Conservation (phyloP, 75 land plant genomes). For the Cupressus sempervirens region DNA sequence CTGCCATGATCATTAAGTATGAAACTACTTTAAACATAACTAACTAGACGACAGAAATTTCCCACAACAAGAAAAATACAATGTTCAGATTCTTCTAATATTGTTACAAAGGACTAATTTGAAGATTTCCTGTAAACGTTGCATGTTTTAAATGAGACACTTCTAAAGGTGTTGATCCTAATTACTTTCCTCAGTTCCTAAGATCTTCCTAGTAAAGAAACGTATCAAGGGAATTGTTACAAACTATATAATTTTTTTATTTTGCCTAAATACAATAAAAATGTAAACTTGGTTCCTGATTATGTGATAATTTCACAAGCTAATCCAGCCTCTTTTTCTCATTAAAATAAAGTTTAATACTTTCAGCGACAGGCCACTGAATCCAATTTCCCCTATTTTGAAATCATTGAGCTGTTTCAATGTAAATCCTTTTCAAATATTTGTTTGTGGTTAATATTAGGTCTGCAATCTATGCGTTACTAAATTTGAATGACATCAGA, state of each 20-base stretch:
- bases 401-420: not conserved
- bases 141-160: not conserved
- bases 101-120: not conserved
- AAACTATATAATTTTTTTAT: not conserved
- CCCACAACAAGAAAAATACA: not conserved
- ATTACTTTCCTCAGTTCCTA: not conserved
- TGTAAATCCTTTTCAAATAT: not conserved
- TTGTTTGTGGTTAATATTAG: not conserved
- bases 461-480: not conserved
- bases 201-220: not conserved
- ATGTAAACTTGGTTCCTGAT: not conserved
- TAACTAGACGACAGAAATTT: not conserved
- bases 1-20: not conserved
- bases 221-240: constrained; percentile 1
- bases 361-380: not conserved
- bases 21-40: constrained; percentile 5
- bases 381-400: not conserved
- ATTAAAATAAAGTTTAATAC: not conserved
- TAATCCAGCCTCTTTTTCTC: not conserved
- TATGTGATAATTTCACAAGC: not conserved
- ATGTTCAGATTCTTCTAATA: not conserved
- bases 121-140: not conserved
- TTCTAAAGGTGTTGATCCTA: not conserved
- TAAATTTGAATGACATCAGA: not conserved
- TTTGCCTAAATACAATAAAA: not conserved